Evolutionary conservation across 169 alveolate species (phyloP), one percentile per base, ranked within the genome.

Genomic region (Fabrea salina): DNA sequence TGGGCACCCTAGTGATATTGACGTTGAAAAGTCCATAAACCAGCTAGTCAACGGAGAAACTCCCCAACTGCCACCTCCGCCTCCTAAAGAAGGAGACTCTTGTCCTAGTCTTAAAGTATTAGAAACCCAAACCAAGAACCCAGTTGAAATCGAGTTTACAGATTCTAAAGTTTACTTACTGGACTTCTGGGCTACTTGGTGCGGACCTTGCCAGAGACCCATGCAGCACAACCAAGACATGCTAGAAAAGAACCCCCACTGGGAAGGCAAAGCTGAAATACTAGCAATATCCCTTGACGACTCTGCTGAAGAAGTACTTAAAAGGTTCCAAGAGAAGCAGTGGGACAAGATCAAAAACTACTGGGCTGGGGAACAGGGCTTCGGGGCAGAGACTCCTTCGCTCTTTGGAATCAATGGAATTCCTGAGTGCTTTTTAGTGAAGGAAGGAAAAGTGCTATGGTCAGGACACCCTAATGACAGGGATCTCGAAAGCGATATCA

Each of bases 161-260:
- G 72, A 59, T 25, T 8, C 66, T 41, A 67, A 67, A 67, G 37
- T 41, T 67, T 43, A 67, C 43, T 16, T 67, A 5, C 5, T 67
- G 5, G 68, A 49, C 27, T 47, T 70, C 41, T 70, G 79, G 86
- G 86, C 86, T 40, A 67, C 86, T 6, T 80, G 82, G 82, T 80
- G 86, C 57, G 86, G 82, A 37, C 85, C 85, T 32, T 79, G 81
- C 37, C 57, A 68, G 30, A 27, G 43, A 19, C 86, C 86, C 1
- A 70, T 67, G 80, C 50, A 49, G 2, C 80, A 80, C 57, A 70
- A 70, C 35, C 53, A 80, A 80, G 64, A 70, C 16, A 53, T 80
- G 75, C 64, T 71, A 16, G 80, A 70, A 56, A 40, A 57, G 25
- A 67, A 80, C 53, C 43, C 47, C 30, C 54, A 44, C n/a, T 80